A percentile compares a stretch with the other conserved stretches of the same genome.
Evolutionary conservation across 352 stramenopile genomes (phyloP).

Genomic region (Globisporangium ultimum): DNA sequence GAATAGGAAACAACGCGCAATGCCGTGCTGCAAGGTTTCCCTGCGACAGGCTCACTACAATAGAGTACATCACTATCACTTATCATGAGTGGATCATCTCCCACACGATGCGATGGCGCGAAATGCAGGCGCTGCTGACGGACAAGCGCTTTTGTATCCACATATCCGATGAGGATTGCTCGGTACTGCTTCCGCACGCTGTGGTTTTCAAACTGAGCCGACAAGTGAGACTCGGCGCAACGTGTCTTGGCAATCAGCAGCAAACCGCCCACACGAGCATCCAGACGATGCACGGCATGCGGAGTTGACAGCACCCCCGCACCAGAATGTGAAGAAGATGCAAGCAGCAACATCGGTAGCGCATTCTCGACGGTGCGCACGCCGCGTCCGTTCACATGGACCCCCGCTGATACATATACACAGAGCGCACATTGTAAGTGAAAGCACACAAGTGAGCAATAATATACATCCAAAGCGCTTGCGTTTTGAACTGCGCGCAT

Average conservation of each 20-base stretch:
- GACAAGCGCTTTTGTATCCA: conserved; percentile 1
- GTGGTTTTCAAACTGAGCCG: conserved; percentile 44
- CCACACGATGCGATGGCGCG: no score
- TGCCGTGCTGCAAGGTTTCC: conserved; percentile 25
- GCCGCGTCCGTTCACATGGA: conserved; percentile 61
- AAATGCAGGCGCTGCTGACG: no score
- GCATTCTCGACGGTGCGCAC: conserved; percentile 43
- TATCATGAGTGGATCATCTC: no score
- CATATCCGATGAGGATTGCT: conserved; percentile 42
- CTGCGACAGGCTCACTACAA: conserved; percentile 22
- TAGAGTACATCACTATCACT: conserved; percentile 18
- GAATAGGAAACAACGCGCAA: conserved; percentile 31
- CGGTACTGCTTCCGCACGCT: conserved; percentile 48
- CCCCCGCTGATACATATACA: conserved; percentile 22
- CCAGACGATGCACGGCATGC: conserved; percentile 56
- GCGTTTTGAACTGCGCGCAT: neutral
- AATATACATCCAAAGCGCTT: no score
- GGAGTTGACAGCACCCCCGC: conserved; percentile 8
- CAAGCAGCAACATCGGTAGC: conserved; percentile 30
- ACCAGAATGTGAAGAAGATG: neutral
- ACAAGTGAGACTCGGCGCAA: conserved; percentile 34
- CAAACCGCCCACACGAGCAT: conserved; percentile 56
- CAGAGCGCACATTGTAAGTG: neutral
- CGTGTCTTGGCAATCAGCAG: conserved; percentile 63
- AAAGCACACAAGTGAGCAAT: no score